Evolutionary conservation across 257 asterid species (phyloP), one percentile per base, ranked within the genome.

Genomic region (Linaria vulgaris): DNA sequence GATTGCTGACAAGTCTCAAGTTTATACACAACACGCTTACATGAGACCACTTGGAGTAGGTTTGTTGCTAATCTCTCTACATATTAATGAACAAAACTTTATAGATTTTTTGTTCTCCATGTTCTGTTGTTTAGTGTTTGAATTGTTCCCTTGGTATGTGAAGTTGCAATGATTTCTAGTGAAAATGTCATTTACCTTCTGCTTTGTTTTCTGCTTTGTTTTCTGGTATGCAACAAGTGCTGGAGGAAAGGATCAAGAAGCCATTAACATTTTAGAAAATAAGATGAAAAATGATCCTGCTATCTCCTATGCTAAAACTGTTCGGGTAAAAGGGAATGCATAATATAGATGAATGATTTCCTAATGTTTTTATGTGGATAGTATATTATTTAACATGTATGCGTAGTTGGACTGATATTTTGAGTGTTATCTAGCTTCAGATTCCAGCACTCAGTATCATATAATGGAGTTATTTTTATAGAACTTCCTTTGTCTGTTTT

Each of bases 11-110:
- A 94, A 94, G 79, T 90, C 99, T 50, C 99, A 94, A 72, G 99
- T 94, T 48, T 94, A 94, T 82, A 94, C 99, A 22, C 99, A 94
- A 63, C 99, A 94, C 74, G 99, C 99, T 47, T 94, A 94, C 64
- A 94, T 94, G 99, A 90, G 99, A 67, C 99, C 99, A 22, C 97
- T 94, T 75, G 99, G 99, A 76, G 82, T 94, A 61, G 97, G 99
- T 94, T 45, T 60, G 97, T 83, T 57, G 50, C 74, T 67, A 45
- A 6, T 49, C 66, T 38, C 65, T 49, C 20, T n/a, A 49, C 27
- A 23, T 8, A 22, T 31, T 41, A 48, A n/a, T 57, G 20, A 47
- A 49, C 21, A 44, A 9, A n/a, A 62, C 10, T 31, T 74, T 64
- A 21, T 49, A 19, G 38, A 45, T 14, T 23, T 59, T 47, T 56